Evolutionary conservation across 495 filamentous ascomycete species (phyloP), one percentile per base, ranked within the genome.

Genomic region (Neurospora sp.): DNA sequence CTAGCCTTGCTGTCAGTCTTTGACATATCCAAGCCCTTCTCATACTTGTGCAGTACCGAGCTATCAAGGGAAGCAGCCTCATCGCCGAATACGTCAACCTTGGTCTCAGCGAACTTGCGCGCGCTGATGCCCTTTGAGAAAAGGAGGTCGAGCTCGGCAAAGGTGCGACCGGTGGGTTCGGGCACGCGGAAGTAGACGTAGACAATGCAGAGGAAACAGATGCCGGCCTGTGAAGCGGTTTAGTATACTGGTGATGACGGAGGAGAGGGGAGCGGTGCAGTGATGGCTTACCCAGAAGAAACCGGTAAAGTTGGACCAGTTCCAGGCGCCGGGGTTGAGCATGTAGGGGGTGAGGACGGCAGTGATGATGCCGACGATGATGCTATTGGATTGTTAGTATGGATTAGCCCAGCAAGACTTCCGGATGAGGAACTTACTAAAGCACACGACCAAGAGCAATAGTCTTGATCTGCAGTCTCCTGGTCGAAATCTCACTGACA

Each of bases 161-260:
- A 94, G 0, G 90, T 88, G 27, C 91, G 87, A 10, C 91, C 92
- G 2, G 82, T 80, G 0, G 92, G 91, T 74, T 94, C 92, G 0
- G 92, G 92, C 1, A 94, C 86, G 8, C 92, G 88, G 85, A 93
- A 93, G 81, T 88, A 94, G 0, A 88, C 87, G 79, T 92, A 94
- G 5, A 93, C 80, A 71, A 93, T 87, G 80, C 90, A 93, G 42
- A 88, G 78, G 82, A 92, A 92, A 79, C 91, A 92, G 69, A 89
- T 88, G 0, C 89, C 91, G 9, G 87, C 84, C 83, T 84, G 22
- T 22, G 22, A 22, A 22, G 22, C 22, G 22, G 22, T 22, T 22
- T 22, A 22, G 22, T 22, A 22, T 22, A 22, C 22, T 22, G 22
- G 22, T 22, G 22, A 22, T 22, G 22, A 22, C 22, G 22, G 22